phyloP scores from a whole-genome alignment of 1,284 basidiomycete genomes.

The Ceratobasidium theobromae region DNA sequence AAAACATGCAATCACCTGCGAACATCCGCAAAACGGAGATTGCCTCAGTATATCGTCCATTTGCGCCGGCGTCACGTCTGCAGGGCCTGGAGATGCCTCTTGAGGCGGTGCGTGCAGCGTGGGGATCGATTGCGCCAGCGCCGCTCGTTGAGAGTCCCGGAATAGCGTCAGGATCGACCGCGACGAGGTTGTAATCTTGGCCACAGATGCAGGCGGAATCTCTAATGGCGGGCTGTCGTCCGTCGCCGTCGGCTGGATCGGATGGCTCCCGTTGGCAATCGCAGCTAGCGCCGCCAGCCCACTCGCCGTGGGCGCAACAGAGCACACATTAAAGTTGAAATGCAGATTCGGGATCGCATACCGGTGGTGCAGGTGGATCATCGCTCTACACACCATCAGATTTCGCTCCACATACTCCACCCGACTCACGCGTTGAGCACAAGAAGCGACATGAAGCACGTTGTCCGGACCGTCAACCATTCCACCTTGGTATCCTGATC shows the following conservation, averaged over 20 bases:
- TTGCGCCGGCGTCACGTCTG: slow-evolving; percentile 22
- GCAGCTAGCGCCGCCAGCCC: slow-evolving; percentile 16
- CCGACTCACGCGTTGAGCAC: slow-evolving; percentile 33
- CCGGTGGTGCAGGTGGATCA: slow-evolving; percentile 33
- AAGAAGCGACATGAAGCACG: slow-evolving; percentile 31
- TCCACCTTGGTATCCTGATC: slow-evolving; percentile 18
- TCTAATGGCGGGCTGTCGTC: not conserved
- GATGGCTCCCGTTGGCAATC: slow-evolving; percentile 3
- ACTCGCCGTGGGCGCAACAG: slow-evolving; percentile 17
- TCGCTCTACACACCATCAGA: slow-evolving; percentile 17
- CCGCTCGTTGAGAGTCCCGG: slow-evolving; percentile 27
- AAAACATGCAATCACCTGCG: slow-evolving; percentile 33
- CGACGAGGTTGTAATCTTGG: slow-evolving; percentile 30
- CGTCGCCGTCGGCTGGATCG: not conserved
- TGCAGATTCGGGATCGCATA: slow-evolving; percentile 33
- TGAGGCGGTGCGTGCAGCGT: not conserved
- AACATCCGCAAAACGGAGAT: slow-evolving; percentile 34
- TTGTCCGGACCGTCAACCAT: slow-evolving; percentile 15
- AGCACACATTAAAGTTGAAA: slow-evolving; percentile 32
- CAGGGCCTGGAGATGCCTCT: not conserved
- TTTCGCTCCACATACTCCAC: not conserved
- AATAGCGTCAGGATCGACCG: slow-evolving; percentile 29
- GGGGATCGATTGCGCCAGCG: slow-evolving; percentile 4
- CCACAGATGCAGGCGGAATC: slow-evolving; percentile 2
- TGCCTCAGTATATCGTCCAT: slow-evolving; percentile 33